phyloP scores from a whole-genome alignment of 73 alveolate species.

The Paramecium bursaria region DNA sequence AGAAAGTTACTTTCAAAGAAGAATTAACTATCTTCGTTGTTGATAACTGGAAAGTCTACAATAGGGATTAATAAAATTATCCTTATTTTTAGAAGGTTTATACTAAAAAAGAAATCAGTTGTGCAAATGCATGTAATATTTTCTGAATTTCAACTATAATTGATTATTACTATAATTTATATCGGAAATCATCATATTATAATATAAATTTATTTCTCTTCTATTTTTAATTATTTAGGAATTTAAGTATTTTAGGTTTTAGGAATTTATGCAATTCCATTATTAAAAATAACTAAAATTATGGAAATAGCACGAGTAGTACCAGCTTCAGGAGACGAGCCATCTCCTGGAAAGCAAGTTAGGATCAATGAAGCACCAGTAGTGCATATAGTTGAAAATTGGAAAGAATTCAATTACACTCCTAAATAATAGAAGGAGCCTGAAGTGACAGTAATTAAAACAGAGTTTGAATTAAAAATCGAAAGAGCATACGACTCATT shows the following conservation, averaged over 20 bases:
- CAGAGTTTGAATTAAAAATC: conserved; percentile 8
- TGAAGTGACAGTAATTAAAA: conserved; percentile 18
- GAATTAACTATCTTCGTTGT: neutral
- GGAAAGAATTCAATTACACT: conserved; percentile 47
- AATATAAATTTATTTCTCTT: too few relatives aligned
- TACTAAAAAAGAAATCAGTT: neutral
- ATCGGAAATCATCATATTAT: too few relatives aligned
- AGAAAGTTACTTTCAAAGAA: conserved; percentile 1
- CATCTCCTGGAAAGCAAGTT: neutral
- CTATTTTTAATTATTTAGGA: too few relatives aligned
- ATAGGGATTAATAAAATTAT: neutral
- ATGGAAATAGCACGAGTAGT: neutral
- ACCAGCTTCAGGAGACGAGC: neutral
- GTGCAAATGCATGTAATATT: neutral
- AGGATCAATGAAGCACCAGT: neutral
- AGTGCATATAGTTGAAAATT: conserved; percentile 48
- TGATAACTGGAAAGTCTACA: conserved; percentile 34
- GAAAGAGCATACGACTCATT: neutral
- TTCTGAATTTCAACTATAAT: neutral
- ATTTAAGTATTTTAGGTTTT: too few relatives aligned
- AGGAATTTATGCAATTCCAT: neutral
- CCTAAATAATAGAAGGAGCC: neutral
- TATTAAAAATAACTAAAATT: conserved; percentile 3
- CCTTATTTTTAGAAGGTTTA: neutral
- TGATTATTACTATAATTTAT: neutral